Evolutionary conservation across 2,329 filamentous ascomycete genomes (phyloP).

Genomic region (Stemphylium vesicarium): DNA sequence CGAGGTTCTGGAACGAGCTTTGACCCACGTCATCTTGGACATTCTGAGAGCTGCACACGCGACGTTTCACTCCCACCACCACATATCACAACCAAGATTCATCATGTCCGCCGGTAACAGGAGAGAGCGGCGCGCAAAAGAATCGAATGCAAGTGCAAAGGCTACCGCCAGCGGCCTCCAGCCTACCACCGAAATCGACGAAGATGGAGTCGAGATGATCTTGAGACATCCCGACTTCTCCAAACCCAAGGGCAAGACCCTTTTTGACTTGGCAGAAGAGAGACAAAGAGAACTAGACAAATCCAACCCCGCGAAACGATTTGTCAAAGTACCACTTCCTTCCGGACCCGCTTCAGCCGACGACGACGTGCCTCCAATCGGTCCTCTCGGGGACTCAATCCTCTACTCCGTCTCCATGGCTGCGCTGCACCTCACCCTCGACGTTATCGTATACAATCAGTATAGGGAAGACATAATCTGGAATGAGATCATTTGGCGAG

Average conservation of each 20-base stretch:
- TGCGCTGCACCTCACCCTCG: conserved; percentile 78
- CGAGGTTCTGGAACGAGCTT: conserved; percentile 16
- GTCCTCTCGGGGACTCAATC: conserved; percentile 55
- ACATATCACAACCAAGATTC: conserved; percentile 7
- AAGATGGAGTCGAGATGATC: conserved; percentile 62
- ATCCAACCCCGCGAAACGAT: conserved; percentile 53
- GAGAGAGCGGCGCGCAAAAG: conserved; percentile 53
- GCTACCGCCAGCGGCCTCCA: conserved; percentile 44
- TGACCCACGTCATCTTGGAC: conserved; percentile 22
- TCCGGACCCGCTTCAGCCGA: conserved; percentile 19
- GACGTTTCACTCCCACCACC: conserved; percentile 18
- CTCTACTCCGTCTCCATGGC: conserved; percentile 64
- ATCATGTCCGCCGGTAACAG: conserved; percentile 51
- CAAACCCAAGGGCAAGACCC: conserved; percentile 66
- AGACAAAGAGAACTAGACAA: conserved; percentile 54
- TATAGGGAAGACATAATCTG: conserved; percentile 73
- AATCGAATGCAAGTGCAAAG: conserved; percentile 27
- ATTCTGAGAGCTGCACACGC: conserved; percentile 31
- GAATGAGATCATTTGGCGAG: conserved; percentile 60
- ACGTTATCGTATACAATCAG: conserved; percentile 79
- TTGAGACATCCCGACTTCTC: conserved; percentile 74
- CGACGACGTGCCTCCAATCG: conserved; percentile 51
- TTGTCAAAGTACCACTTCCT: conserved; percentile 44
- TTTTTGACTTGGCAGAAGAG: conserved; percentile 75
- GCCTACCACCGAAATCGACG: conserved; percentile 45